Evolutionary conservation across 306 rosid genomes (phyloP), one percentile per base, ranked within the genome.

Genomic region (Cicer bijugum): DNA sequence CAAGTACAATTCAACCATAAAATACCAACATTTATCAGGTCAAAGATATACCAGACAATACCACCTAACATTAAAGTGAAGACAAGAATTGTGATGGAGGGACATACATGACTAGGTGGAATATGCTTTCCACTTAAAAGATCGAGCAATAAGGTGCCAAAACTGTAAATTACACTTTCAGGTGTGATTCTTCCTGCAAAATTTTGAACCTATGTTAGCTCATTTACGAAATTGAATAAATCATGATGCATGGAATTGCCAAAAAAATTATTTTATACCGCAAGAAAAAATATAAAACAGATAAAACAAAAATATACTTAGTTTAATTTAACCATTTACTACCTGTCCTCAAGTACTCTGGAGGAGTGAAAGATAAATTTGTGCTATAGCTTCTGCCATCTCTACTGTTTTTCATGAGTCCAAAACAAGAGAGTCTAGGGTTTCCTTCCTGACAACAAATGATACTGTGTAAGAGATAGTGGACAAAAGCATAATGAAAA

Each of bases 361-460:
- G 99, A 79, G 99, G 99, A 68, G 99, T 95, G 87, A 95, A 95
- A 55, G 97, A 97, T 82, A 95, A 86, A 82, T 95, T 91, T 68
- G 99, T 95, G 72, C 99, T 91, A 52, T 95, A 91, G 82, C 99
- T 95, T 87, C 85, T 86, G 63, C 99, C 99, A 75, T 95, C 97
- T 83, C 97, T 92, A 78, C 99, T 95, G 81, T 95, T 95, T 91
- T 95, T 95, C 97, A 91, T 95, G 58, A 95, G 96, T 64, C 99
- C 99, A 66, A 91, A 95, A 87, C 99, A 95, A 70, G 99, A 95
- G 63, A 91, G 97, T 72, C 97, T 88, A 45, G 97, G 97, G 82
- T 86, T 95, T 28, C 89, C 91, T 63, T 91, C 89, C 98, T 94
- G 90, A n/a, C 61, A 79, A 81, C 70, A 75, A 46, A 33, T 38